These are phyloP conservation scores for Candida awuae DNA, from an alignment of 805 yeast species.

Conservation along the genomic window DNA sequence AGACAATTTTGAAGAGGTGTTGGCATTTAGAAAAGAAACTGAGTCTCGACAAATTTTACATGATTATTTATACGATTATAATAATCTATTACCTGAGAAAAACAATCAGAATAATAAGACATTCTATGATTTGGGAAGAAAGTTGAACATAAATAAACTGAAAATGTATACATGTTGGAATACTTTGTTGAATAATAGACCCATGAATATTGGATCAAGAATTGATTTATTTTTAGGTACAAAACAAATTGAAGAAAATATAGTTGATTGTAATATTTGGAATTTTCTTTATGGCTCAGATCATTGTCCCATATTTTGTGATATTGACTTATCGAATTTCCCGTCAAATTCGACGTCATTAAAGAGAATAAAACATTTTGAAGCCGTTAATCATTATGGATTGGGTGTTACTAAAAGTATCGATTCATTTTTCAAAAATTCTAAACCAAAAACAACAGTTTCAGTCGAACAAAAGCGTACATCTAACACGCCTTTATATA, in stretches of 20 bases:
- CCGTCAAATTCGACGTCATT: not conserved
- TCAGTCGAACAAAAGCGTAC: conserved; percentile 5
- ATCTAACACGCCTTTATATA: conserved; percentile 8
- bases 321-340: conserved; percentile 32
- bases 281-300: conserved; percentile 77
- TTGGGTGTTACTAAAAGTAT: conserved; percentile 25
- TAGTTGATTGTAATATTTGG: conserved; percentile 39
- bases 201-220: conserved; percentile 80
- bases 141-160: conserved; percentile 44
- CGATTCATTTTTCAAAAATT: conserved; percentile 24
- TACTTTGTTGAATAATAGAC: conserved; percentile 64
- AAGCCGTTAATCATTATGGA: conserved; percentile 44
- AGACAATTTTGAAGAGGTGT: conserved; percentile 26
- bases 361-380: conserved; percentile 34
- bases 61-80: conserved; percentile 28
- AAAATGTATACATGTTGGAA: conserved; percentile 92
- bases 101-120: conserved; percentile 32
- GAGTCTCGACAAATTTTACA: conserved; percentile 41
- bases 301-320: conserved; percentile 86
- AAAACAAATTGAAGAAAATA: conserved; percentile 33
- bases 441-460: not conserved
- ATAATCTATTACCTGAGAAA: conserved; percentile 17
- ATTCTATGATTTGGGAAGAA: conserved; percentile 53
- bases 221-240: conserved; percentile 68
- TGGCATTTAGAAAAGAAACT: conserved; percentile 33